Evolutionary conservation across 208 protist species (phyloP).

Genomic region (Trypanosoma vivax): DNA sequence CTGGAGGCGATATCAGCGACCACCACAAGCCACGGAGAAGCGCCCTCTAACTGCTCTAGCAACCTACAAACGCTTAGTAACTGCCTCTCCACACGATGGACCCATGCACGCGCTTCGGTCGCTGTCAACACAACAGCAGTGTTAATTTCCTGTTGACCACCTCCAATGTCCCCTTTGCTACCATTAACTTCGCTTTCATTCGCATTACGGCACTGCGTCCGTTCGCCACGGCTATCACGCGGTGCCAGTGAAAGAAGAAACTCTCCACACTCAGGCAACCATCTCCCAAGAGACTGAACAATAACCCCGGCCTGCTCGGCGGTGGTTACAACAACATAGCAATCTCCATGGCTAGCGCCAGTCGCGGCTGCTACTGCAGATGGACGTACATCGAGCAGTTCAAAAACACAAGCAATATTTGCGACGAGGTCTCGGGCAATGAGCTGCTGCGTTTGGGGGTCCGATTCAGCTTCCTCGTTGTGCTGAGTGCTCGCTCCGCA

Average conservation of each 20-base stretch:
- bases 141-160: background rate
- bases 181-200: background rate
- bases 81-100: conserved; percentile 2
- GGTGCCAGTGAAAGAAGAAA: conserved; percentile 7
- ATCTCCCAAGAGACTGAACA: conserved; percentile 12
- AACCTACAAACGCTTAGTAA: conserved; percentile 12
- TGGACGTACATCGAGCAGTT: background rate
- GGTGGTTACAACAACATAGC: conserved; percentile 12
- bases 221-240: background rate
- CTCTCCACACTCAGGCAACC: conserved; percentile 10
- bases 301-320: conserved; percentile 5
- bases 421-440: conserved; percentile 4
- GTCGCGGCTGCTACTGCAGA: background rate
- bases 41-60: conserved; percentile 10
- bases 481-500: background rate
- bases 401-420: background rate
- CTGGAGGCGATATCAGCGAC: conserved; percentile 5
- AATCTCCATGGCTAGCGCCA: background rate
- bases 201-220: background rate
- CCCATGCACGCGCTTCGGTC: conserved; percentile 12
- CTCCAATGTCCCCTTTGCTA: background rate
- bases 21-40: conserved; percentile 14
- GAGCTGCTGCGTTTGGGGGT: too few relatives aligned
- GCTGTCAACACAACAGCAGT: background rate
- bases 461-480: background rate